Percentiles rank a stretch among this genome's conserved stretches.
phyloP scores from a whole-genome alignment of 805 yeast genomes.

The Kuraishia ogatae region DNA sequence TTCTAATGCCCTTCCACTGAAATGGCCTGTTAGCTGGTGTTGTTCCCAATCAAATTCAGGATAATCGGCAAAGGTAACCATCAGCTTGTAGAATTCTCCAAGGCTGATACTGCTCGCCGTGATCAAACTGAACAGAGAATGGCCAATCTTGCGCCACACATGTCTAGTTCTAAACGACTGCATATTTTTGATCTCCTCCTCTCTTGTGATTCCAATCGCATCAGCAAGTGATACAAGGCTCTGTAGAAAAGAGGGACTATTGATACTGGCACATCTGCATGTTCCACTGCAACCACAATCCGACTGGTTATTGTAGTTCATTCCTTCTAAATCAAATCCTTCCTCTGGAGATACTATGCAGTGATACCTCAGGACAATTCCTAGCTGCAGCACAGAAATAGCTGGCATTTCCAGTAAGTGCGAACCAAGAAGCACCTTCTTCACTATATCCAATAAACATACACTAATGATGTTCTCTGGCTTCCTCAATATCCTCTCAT shows the following conservation, averaged over 20 bases:
- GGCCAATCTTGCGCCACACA: conserved; percentile 32
- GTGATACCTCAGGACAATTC: conserved; percentile 46
- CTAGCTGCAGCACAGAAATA: conserved; percentile 49
- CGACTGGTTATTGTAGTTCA: background rate
- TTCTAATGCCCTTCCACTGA: conserved; percentile 19
- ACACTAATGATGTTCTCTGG: conserved; percentile 32
- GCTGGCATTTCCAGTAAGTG: conserved; percentile 35
- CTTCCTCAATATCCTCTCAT: conserved; percentile 23
- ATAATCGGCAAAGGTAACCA: background rate
- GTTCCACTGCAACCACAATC: background rate
- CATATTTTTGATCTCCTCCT: conserved; percentile 17
- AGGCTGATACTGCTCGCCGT: conserved; percentile 24
- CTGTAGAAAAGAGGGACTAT: conserved; percentile 23
- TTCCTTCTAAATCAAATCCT: conserved; percentile 32
- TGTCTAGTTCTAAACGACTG: conserved; percentile 25
- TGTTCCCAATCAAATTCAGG: background rate
- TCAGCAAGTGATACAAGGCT: conserved; percentile 34
- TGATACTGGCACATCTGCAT: conserved; percentile 17
- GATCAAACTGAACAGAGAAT: conserved; percentile 22
- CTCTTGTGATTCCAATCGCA: conserved; percentile 39
- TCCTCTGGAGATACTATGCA: conserved; percentile 51
- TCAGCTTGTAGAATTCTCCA: conserved; percentile 25
- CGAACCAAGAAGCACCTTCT: conserved; percentile 32
- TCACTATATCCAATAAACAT: conserved; percentile 34
- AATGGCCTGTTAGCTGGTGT: conserved; percentile 11